Evolutionary conservation across 805 yeast species (phyloP), one percentile per base, ranked within the genome.

Genomic region (Candida saitoana): DNA sequence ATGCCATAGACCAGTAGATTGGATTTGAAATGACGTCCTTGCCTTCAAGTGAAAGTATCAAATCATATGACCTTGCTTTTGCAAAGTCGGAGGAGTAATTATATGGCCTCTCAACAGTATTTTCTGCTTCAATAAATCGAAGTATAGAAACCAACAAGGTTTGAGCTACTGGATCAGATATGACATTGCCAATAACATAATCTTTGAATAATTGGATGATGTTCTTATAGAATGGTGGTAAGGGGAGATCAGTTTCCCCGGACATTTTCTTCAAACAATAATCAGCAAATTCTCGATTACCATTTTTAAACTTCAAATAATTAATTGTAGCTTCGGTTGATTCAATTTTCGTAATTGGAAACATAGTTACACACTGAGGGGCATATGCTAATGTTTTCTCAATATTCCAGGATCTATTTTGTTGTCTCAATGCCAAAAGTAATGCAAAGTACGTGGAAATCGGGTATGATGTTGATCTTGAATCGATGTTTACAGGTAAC

Each of bases 171-270:
- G 63, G 67, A 16, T 73, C 70, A 52, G 77, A 73, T 14, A 63
- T 54, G 24, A 74, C 52, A 36, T 80, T 79, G 0, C 80, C 83
- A 5, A 78, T 75, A 2, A 77, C 70, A 54, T 77, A 83, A 33
- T 77, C 76, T 45, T 72, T 74, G 41, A 84, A 54, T 36, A 82
- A 47, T 16, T 62, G 63, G 11, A 81, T 52, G 3, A 76, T 59
- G 1, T 69, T 67, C 0, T 66, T 56, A 39, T 55, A 62, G 30
- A 47, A 48, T 11, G 32, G 31, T 3, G 64, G 60, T 20, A 39
- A 37, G 16, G 32, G 16, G 11, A 29, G 32, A 7, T 40, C 36
- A 17, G 30, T 16, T 20, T 27, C 20, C 1, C 45, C 52, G 16
- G 35, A 20, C 7, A 48, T 36, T 24, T 44, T 48, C 2, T 36